Percentiles rank a stretch among this genome's conserved stretches.
Evolutionary conservation across 208 protist genomes (phyloP).

Genomic region (Trypanosoma platydactyli): DNA sequence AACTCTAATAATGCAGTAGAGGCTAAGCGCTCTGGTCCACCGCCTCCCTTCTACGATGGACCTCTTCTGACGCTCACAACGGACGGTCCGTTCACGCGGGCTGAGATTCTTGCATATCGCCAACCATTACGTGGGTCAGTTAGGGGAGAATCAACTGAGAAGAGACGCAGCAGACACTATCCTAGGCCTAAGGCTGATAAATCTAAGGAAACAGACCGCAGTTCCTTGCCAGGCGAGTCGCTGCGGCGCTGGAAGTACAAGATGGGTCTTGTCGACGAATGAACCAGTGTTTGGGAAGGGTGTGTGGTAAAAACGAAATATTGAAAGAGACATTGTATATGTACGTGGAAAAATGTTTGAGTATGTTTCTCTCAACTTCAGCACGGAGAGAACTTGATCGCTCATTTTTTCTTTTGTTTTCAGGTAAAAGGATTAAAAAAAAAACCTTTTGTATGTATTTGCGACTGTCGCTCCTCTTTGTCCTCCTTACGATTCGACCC

Average conservation of each 20-base stretch:
- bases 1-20: neutral
- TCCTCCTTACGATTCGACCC: too few relatives aligned
- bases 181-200: constrained; percentile 11
- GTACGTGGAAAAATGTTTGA: too few relatives aligned
- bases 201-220: neutral
- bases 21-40: constrained; percentile 10
- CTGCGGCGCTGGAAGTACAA: constrained; percentile 39
- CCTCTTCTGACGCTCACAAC: constrained; percentile 42
- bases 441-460: too few relatives aligned
- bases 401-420: too few relatives aligned
- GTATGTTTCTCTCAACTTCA: too few relatives aligned
- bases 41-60: constrained; percentile 27
- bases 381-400: too few relatives aligned
- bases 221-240: constrained; percentile 10
- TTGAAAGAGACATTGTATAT: too few relatives aligned
- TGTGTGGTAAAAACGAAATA: too few relatives aligned
- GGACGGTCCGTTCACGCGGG: constrained; percentile 37
- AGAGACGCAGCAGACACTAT: constrained; percentile 29
- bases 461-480: too few relatives aligned
- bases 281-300: too few relatives aligned
- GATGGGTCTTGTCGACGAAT: constrained; percentile 29
- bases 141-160: neutral
- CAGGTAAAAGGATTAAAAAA: too few relatives aligned
- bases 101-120: constrained; percentile 37
- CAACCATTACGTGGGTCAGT: constrained; percentile 29